phyloP scores from a whole-genome alignment of 306 rosid genomes.

The Alnus rubra region DNA sequence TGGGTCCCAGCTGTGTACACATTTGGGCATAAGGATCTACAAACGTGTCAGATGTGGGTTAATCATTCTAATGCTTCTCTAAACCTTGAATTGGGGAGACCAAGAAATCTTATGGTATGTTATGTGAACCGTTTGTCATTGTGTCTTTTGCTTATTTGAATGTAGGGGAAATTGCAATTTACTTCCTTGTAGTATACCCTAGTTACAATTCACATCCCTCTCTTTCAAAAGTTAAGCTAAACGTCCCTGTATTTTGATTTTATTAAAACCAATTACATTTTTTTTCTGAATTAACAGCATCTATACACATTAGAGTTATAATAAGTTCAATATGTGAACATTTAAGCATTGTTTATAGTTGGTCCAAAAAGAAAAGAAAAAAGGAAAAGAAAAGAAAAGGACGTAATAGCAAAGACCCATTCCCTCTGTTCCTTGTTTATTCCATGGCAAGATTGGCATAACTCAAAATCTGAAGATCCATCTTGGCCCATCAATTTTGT shows the following conservation, averaged over 20 bases:
- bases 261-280: background rate
- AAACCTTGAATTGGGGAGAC: constrained; percentile 59
- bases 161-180: background rate
- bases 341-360: background rate
- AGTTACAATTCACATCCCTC: background rate
- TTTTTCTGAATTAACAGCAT: background rate
- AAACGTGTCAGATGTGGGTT: constrained; percentile 76
- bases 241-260: background rate
- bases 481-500: background rate
- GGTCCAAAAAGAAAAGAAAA: too few species aligned
- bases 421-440: too few species aligned
- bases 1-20: constrained; percentile 60
- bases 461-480: too few species aligned
- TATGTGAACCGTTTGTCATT: constrained; percentile 28
- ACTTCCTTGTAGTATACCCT: background rate
- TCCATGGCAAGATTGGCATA: too few species aligned
- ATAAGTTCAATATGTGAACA: background rate
- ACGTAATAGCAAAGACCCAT: too few species aligned
- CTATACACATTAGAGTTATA: background rate
- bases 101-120: constrained; percentile 84
- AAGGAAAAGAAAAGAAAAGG: too few species aligned
- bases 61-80: constrained; percentile 54
- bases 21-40: constrained; percentile 61
- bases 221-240: constrained; percentile 13
- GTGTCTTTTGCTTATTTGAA: constrained; percentile 15